Evolutionary conservation across 257 asterid species (phyloP).

Genomic region (Echites panduratus): DNA sequence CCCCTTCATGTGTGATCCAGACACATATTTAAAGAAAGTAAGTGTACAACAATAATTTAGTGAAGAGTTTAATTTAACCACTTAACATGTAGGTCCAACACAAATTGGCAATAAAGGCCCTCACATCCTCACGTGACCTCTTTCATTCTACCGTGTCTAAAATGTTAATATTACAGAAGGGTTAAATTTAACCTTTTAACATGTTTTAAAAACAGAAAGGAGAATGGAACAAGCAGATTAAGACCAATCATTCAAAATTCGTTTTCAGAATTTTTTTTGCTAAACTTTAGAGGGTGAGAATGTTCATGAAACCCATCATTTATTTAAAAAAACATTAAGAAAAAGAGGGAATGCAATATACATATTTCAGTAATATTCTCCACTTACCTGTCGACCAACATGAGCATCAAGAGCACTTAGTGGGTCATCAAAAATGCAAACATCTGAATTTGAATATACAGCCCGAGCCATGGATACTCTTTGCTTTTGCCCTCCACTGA

Average conservation of each 20-base stretch:
- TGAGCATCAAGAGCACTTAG: slow-evolving; percentile 98
- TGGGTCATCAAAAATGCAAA: slow-evolving; percentile 90
- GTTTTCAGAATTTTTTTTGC: not conserved
- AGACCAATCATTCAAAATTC: not conserved
- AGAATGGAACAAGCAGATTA: not conserved
- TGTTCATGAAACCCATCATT: not conserved
- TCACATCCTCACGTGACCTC: too few relatives aligned
- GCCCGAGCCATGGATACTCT: slow-evolving; percentile 99
- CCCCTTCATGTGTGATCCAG: too few relatives aligned
- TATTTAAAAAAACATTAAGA: not conserved
- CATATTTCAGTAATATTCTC: slow-evolving; percentile 8
- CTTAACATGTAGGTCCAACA: too few relatives aligned
- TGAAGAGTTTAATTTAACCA: too few relatives aligned
- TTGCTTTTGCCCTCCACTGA: slow-evolving; percentile 99
- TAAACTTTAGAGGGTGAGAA: not conserved
- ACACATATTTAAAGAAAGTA: too few relatives aligned
- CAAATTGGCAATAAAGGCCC: too few relatives aligned
- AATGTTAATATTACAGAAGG: too few relatives aligned
- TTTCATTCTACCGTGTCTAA: too few relatives aligned
- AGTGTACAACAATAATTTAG: too few relatives aligned
- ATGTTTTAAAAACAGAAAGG: not conserved
- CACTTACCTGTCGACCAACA: slow-evolving; percentile 86
- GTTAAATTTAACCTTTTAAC: too few relatives aligned
- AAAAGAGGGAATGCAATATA: not conserved
- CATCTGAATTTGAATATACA: slow-evolving; percentile 89